These are phyloP conservation scores for Penicillium sp. DNA, from an alignment of 2,329 filamentous ascomycete species.

Conservation along the genomic window DNA sequence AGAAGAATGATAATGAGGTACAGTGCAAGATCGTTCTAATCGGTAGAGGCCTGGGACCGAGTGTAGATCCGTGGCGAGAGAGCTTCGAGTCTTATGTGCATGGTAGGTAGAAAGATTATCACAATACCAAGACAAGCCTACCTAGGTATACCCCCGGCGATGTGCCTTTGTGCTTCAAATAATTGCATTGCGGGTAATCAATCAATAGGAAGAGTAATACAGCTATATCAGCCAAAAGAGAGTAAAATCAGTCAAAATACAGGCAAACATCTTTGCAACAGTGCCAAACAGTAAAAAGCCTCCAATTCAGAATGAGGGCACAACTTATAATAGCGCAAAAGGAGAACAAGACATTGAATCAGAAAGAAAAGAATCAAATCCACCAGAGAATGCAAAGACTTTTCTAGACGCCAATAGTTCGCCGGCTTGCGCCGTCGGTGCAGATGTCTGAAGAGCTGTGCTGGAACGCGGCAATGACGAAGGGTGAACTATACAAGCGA, in stretches of 20 bases:
- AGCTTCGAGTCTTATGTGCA: conserved; percentile 33
- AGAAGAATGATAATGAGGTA: conserved; percentile 19
- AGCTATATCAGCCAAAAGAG: conserved; percentile 23
- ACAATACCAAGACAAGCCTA: neutral
- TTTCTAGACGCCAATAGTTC: conserved; percentile 27
- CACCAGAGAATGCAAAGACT: conserved; percentile 16
- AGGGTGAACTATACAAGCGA: conserved; percentile 24
- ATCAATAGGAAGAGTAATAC: conserved; percentile 26
- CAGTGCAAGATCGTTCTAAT: conserved; percentile 48
- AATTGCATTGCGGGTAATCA: conserved; percentile 15
- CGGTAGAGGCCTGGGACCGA: conserved; percentile 39
- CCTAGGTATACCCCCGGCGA: neutral
- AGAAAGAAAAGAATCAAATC: conserved; percentile 14
- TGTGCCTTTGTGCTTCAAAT: neutral
- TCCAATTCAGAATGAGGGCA: conserved; percentile 9
- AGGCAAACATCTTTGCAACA: conserved; percentile 16
- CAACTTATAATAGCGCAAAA: conserved; percentile 8
- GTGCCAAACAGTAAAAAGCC: conserved; percentile 15
- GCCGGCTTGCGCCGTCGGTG: conserved; percentile 19
- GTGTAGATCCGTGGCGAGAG: conserved; percentile 31
- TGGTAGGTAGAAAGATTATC: neutral
- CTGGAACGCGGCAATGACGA: conserved; percentile 22
- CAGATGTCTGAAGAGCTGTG: conserved; percentile 19
- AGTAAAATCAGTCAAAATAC: conserved; percentile 26
- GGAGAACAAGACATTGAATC: conserved; percentile 4